Percentiles rank a stretch among this genome's conserved stretches.
phyloP scores from a whole-genome alignment of 2,329 filamentous ascomycete species.

The Apiospora pterosperma region DNA sequence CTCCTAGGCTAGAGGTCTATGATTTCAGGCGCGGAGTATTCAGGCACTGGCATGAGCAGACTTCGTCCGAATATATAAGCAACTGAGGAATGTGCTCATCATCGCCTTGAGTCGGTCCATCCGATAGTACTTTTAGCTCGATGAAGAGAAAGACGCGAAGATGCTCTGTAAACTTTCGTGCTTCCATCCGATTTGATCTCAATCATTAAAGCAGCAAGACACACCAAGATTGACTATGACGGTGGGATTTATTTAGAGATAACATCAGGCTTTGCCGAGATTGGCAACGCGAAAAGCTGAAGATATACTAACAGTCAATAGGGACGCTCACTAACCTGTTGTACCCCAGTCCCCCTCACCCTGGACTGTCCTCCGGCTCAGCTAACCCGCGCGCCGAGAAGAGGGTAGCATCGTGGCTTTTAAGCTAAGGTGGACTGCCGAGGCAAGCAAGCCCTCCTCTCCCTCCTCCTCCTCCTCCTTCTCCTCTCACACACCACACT shows the following conservation, averaged over 20 bases:
- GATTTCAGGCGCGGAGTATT: neutral
- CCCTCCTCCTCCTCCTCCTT: too few species aligned
- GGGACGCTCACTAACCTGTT: neutral
- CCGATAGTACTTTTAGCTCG: neutral
- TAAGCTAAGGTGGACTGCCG: conserved; percentile 1
- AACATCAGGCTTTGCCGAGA: neutral
- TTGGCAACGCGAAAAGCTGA: neutral
- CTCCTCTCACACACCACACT: neutral
- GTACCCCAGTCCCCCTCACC: conserved; percentile 1
- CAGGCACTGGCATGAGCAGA: neutral
- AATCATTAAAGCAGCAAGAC: neutral
- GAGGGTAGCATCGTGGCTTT: neutral
- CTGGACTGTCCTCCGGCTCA: neutral
- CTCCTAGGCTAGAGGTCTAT: neutral
- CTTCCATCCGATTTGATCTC: neutral
- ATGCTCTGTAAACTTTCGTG: neutral
- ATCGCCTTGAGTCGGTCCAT: neutral
- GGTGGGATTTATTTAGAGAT: neutral
- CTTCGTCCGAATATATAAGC: neutral
- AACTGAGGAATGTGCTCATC: neutral
- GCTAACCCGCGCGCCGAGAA: neutral
- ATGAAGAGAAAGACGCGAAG: conserved; percentile 1
- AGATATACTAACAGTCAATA: neutral
- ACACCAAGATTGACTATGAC: neutral
- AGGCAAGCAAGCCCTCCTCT: neutral